phyloP scores from a whole-genome alignment of 1,284 basidiomycete genomes.

The Leccinum cinnamomeum region DNA sequence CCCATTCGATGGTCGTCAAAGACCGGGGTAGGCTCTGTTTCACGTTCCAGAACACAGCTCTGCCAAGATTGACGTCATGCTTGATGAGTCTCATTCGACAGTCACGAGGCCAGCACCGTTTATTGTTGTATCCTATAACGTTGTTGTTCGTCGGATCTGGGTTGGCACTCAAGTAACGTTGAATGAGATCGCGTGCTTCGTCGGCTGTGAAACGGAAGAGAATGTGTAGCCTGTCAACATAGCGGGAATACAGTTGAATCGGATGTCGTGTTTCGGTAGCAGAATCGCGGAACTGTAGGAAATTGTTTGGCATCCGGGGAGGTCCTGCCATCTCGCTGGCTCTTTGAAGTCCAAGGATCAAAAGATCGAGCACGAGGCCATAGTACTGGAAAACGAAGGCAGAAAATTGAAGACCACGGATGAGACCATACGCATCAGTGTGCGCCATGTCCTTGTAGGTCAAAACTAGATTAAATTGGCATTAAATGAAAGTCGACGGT shows the following conservation, averaged over 20 bases:
- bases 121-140: conserved; percentile 99
- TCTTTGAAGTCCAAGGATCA: conserved; percentile 91
- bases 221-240: conserved; percentile 91
- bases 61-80: conserved; percentile 98
- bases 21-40: conserved; percentile 96
- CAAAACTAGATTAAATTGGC: conserved; percentile 47
- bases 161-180: conserved; percentile 94
- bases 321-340: conserved; percentile 98
- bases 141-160: conserved; percentile 99
- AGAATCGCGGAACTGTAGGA: conserved; percentile 93
- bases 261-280: conserved; percentile 93
- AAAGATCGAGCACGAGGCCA: conserved; percentile 85
- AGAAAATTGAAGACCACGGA: conserved; percentile 94
- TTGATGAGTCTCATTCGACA: conserved; percentile 99
- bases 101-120: conserved; percentile 98
- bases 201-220: conserved; percentile 99
- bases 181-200: conserved; percentile 42
- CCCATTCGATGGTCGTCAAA: conserved; percentile 96
- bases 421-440: conserved; percentile 89
- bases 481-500: neutral
- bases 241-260: conserved; percentile 92
- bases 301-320: conserved; percentile 93
- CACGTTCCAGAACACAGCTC: conserved; percentile 99
- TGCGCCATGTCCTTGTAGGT: conserved; percentile 97
- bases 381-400: conserved; percentile 98